Percentiles rank a stretch among this genome's conserved stretches.
Evolutionary conservation across 345 rosid genomes (phyloP).

Genomic region (Geranium rotundifolium): DNA sequence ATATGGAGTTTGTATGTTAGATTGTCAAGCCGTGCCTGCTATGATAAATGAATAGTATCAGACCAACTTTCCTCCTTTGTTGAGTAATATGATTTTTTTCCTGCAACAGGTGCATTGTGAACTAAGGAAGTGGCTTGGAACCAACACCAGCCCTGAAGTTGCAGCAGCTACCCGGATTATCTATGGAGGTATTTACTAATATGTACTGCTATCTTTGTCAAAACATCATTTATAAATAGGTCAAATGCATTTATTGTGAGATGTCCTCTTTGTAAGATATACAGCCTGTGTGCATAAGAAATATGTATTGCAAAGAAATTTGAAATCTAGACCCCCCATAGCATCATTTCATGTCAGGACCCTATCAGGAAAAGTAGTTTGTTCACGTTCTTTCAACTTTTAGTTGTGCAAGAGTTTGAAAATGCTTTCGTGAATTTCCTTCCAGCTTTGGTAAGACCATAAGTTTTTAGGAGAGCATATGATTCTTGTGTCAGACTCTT

Average conservation of each 20-base stretch:
- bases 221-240: too few species aligned
- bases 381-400: not conserved
- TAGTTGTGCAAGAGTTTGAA: too few species aligned
- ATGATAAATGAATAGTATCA: too few species aligned
- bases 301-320: not conserved
- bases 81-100: too few species aligned
- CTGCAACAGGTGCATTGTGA: slow-evolving; percentile 53
- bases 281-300: too few species aligned
- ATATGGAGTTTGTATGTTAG: too few species aligned
- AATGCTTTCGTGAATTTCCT: not conserved
- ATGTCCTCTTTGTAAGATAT: not conserved
- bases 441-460: not conserved
- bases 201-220: not conserved
- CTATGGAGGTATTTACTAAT: slow-evolving; percentile 59
- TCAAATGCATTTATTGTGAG: not conserved
- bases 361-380: not conserved
- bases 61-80: not conserved
- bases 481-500: too few species aligned
- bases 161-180: slow-evolving; percentile 72
- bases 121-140: slow-evolving; percentile 79
- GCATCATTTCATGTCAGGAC: not conserved
- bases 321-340: too few species aligned
- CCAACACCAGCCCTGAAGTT: slow-evolving; percentile 50
- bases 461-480: too few species aligned
- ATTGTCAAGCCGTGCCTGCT: too few species aligned